Evolutionary conservation across 2,329 filamentous ascomycete genomes (phyloP).

Genomic region (Claviceps digitariae): DNA sequence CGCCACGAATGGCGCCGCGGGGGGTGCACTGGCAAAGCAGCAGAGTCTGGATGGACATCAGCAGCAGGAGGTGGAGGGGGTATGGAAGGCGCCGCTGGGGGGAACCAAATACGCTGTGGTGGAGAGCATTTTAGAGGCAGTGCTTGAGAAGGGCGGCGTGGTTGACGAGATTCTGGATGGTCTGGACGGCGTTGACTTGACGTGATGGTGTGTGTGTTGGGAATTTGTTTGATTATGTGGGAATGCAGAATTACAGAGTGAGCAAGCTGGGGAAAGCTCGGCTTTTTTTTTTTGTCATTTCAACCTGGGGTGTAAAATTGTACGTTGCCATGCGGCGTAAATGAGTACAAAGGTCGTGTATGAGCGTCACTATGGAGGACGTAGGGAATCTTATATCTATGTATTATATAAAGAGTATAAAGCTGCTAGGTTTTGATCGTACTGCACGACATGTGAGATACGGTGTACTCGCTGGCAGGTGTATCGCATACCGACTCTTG

Average conservation of each 20-base stretch:
- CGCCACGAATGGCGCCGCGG: slow-evolving; percentile 29
- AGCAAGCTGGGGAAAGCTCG: not conserved
- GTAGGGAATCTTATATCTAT: too few relatives aligned
- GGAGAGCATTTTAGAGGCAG: slow-evolving; percentile 60
- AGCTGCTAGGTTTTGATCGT: not conserved
- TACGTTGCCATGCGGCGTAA: not conserved
- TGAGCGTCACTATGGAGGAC: not conserved
- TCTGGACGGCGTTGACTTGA: slow-evolving; percentile 60
- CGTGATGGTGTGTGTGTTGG: slow-evolving; percentile 21
- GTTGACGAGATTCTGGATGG: slow-evolving; percentile 77
- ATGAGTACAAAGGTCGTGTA: not conserved
- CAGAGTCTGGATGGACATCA: slow-evolving; percentile 29
- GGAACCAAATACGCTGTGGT: slow-evolving; percentile 67
- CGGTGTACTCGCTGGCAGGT: not conserved
- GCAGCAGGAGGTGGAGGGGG: slow-evolving; percentile 44
- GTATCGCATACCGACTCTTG: not conserved
- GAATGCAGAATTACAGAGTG: not conserved
- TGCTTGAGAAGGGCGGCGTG: slow-evolving; percentile 64
- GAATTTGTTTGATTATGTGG: not conserved
- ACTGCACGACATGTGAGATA: not conserved
- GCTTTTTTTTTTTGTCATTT: not conserved
- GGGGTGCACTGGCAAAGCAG: slow-evolving; percentile 22
- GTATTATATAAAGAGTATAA: too few relatives aligned
- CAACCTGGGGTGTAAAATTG: not conserved
- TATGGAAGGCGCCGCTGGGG: slow-evolving; percentile 77